Conservation (phyloP, 1,139 yeast species). For the Wickerhamomyces sp. region DNA sequence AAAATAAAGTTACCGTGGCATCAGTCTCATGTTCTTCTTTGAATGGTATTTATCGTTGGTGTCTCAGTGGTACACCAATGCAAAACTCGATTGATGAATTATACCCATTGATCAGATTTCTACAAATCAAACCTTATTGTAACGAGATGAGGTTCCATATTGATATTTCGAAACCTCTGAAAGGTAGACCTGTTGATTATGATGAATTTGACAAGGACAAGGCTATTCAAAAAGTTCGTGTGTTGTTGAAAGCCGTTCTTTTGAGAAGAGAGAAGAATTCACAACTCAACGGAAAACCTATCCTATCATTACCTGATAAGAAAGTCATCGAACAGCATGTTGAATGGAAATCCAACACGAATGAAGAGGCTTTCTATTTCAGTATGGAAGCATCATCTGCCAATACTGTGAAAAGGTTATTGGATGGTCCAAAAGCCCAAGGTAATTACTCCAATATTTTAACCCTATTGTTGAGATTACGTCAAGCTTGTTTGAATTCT, state of each 20-base stretch:
- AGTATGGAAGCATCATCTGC: constrained; percentile 57
- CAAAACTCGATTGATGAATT: constrained; percentile 82
- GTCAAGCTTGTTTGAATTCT: constrained; percentile 91
- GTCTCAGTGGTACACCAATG: constrained; percentile 93
- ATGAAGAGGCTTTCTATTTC: constrained; percentile 44
- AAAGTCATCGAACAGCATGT: constrained; percentile 41
- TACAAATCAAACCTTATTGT: constrained; percentile 63
- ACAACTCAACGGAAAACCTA: constrained; percentile 60
- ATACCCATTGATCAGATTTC: constrained; percentile 68
- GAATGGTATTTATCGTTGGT: constrained; percentile 57
- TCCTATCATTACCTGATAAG: constrained; percentile 67
- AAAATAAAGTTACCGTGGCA: constrained; percentile 63
- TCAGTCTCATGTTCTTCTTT: constrained; percentile 64
- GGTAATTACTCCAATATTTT: constrained; percentile 58
- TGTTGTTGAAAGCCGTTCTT: constrained; percentile 69
- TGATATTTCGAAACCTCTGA: constrained; percentile 57
- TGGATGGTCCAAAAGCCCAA: constrained; percentile 25
- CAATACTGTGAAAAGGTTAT: constrained; percentile 38
- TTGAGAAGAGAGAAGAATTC: constrained; percentile 76
- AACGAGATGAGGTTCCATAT: constrained; percentile 50
- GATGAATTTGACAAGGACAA: constrained; percentile 30
- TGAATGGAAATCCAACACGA: constrained; percentile 47
- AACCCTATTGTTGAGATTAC: constrained; percentile 66
- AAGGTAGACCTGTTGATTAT: constrained; percentile 27
- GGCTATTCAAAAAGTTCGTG: constrained; percentile 64